Percentiles rank a stretch among this genome's conserved stretches.
Evolutionary conservation across 2,329 filamentous ascomycete species (phyloP).

Genomic region (Monosporascus ibericus): DNA sequence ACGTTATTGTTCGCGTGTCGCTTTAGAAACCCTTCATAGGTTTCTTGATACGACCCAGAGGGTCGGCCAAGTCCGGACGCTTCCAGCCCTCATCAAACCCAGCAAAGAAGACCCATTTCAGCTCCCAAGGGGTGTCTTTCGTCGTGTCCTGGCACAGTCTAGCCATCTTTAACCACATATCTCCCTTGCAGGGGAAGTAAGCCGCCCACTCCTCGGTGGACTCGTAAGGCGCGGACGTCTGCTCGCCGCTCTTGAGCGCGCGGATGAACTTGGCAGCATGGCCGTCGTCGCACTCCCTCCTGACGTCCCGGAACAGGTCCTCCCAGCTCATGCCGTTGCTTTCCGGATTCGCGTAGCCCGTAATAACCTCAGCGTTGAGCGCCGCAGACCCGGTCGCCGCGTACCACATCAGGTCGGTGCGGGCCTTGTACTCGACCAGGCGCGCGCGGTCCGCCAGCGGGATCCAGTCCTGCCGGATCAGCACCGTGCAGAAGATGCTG

Average conservation of each 20-base stretch:
- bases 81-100: constrained; percentile 9
- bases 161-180: constrained; percentile 19
- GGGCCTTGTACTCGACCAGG: constrained; percentile 60
- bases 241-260: constrained; percentile 26
- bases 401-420: constrained; percentile 59
- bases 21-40: too few relatives aligned
- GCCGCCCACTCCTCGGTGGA: constrained; percentile 2
- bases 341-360: constrained; percentile 7
- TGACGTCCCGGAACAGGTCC: constrained; percentile 18
- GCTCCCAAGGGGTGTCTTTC: constrained; percentile 1
- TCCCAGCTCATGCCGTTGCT: constrained; percentile 20
- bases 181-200: constrained; percentile 15
- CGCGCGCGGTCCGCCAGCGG: constrained; percentile 39
- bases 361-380: constrained; percentile 14
- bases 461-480: constrained; percentile 27
- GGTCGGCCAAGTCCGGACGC: too few relatives aligned
- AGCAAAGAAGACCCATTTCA: constrained; percentile 11
- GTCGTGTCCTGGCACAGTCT: constrained; percentile 16
- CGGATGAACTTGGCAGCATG: constrained; percentile 30
- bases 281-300: constrained; percentile 25
- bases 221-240: constrained; percentile 12
- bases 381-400: constrained; percentile 46
- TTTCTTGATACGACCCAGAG: too few relatives aligned
- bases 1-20: too few relatives aligned
- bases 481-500: constrained; percentile 24